Evolutionary conservation across 371 early-diverging fungal genomes (phyloP).

Genomic region (Batrachochytrium dendrobatidis): DNA sequence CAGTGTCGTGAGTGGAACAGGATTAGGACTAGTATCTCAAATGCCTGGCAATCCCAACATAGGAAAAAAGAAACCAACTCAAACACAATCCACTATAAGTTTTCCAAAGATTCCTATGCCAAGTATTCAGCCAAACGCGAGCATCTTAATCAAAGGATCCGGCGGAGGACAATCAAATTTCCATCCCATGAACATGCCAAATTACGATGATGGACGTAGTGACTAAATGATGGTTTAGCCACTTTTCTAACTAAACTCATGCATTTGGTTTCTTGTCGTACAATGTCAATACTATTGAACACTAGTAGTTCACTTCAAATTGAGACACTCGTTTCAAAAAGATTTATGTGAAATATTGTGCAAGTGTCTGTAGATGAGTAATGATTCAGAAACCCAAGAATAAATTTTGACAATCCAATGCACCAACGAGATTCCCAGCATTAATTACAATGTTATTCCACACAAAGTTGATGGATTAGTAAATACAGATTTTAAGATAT

Average conservation of each 20-base stretch:
- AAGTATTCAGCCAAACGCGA: background rate
- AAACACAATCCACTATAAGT: background rate
- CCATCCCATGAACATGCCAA: background rate
- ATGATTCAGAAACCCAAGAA: no score
- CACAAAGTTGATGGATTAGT: no score
- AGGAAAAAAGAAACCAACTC: background rate
- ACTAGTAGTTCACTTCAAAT: background rate
- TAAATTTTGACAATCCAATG: no score
- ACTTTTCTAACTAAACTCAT: background rate
- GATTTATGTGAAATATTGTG: background rate
- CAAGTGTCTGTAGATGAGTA: background rate
- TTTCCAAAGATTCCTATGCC: conserved; percentile 3
- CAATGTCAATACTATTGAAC: no score
- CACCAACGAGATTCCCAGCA: no score
- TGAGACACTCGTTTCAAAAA: no score
- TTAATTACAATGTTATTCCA: no score
- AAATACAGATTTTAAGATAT: no score
- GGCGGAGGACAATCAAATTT: background rate
- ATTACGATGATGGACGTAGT: background rate
- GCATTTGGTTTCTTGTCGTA: background rate
- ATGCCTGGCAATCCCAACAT: background rate
- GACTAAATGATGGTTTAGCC: no score
- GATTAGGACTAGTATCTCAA: background rate
- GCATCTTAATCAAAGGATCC: background rate
- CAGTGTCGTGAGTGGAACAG: background rate